A percentile compares a stretch with the other conserved stretches of the same genome.
phyloP scores from a whole-genome alignment of 768 basidiomycete species.

The Dentipellis fragilis region DNA sequence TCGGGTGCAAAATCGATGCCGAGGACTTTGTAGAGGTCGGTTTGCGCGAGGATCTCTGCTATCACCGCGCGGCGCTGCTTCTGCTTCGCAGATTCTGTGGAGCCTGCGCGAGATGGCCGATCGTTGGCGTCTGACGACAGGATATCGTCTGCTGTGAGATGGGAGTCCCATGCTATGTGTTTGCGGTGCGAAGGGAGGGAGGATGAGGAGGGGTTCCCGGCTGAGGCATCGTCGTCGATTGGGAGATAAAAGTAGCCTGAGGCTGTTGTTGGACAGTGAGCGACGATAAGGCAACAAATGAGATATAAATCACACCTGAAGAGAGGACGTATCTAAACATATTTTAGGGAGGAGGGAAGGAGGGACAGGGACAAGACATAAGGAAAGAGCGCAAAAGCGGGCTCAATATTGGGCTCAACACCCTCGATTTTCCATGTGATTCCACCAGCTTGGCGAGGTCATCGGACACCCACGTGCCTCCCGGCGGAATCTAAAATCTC shows the following conservation, averaged over 20 bases:
- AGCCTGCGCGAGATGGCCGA: conserved; percentile 7
- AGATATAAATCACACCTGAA: conserved; percentile 7
- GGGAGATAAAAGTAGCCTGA: conserved; percentile 57
- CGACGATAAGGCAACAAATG: not conserved
- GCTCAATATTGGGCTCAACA: not conserved
- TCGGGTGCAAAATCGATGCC: conserved; percentile 33
- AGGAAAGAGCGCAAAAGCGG: not conserved
- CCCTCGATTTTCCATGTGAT: not conserved
- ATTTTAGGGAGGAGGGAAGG: not conserved
- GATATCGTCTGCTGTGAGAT: not conserved
- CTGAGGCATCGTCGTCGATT: conserved; percentile 41
- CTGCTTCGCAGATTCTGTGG: conserved; percentile 3
- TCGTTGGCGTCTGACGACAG: conserved; percentile 13
- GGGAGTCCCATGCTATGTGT: conserved; percentile 19
- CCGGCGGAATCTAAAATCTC: too few species aligned
- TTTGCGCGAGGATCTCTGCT: conserved; percentile 43
- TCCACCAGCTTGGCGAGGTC: not conserved
- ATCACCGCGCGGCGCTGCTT: conserved; percentile 24
- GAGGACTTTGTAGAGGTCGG: conserved; percentile 67
- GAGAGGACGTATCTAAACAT: conserved; percentile 13
- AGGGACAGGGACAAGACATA: not conserved
- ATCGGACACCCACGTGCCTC: too few species aligned
- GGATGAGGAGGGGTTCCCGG: conserved; percentile 24
- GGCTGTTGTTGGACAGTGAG: conserved; percentile 24
- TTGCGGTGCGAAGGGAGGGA: conserved; percentile 19